Base-by-base conservation (phyloP, 306 rosid genomes). In the Dryas drummondii region DNA sequence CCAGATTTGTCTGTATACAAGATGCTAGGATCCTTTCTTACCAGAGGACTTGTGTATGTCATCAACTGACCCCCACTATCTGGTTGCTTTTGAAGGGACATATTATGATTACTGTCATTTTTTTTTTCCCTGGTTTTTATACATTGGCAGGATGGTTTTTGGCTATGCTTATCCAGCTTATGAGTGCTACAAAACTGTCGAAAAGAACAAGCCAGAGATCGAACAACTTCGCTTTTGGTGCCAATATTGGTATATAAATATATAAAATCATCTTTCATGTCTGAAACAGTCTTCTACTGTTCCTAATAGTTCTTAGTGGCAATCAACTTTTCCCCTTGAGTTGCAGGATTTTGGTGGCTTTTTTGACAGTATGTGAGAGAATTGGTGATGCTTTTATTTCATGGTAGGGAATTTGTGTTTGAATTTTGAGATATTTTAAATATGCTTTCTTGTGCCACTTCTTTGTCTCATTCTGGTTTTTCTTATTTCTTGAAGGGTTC, bases 111-210 rank as follows among this genome's bases (percentile, higher is more conserved):
- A 26, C 68, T 37, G 12, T 81, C 47, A 46, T 76, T 79, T 5
- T 42, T 37, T 68, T 75, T 27, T 9, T 26, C 19, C 78, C 19
- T 15, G 3, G 54, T 69, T 63, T 44, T 8, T 11, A 68, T 53
- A 27, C 78, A 59, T 70, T 79, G 70, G 79, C 90, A 91, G 98
- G 72, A 85, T 93, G 98, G 78, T 82, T 82, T 84, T 93, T 82
- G 97, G 96, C 16, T 94, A 91, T 89, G 97, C 94, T 40, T 94
- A 88, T 80, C 98, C 97, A 61, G 98, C 97, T 59, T 94, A 94
- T 52, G 97, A 91, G 86, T 94, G 97, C 83, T 94, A 87, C 78
- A 94, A 94, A 81, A 83, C 91, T 14, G 96, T 91, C 13, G 97
- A 94, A 74, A 87, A 74, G 83, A 91, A 88, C 80, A 84, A 76